These are phyloP conservation scores for Chlorociboria aeruginascens DNA, from an alignment of 495 filamentous ascomycete species.

Conservation along the genomic window DNA sequence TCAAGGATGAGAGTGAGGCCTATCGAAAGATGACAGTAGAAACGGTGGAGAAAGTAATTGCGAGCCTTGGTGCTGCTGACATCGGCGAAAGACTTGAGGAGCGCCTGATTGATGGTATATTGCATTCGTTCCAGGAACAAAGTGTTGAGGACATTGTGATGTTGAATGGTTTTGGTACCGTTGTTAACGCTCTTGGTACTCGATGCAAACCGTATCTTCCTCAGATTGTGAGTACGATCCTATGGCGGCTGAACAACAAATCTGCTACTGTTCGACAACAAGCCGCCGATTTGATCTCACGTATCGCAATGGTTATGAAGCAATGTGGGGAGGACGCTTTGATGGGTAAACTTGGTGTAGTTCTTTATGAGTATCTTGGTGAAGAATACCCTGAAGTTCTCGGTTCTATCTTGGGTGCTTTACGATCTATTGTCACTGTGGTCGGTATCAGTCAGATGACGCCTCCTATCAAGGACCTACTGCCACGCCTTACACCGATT, in stretches of 20 bases:
- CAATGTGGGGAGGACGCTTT: slow-evolving; percentile 91
- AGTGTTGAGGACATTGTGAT: slow-evolving; percentile 93
- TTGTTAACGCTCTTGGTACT: slow-evolving; percentile 87
- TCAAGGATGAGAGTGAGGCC: slow-evolving; percentile 96
- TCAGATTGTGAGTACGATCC: slow-evolving; percentile 89
- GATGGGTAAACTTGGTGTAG: slow-evolving; percentile 90
- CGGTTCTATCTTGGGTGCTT: slow-evolving; percentile 88
- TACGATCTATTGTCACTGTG: slow-evolving; percentile 94
- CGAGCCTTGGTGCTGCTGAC: slow-evolving; percentile 84
- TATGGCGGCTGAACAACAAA: slow-evolving; percentile 98
- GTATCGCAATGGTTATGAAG: slow-evolving; percentile 97
- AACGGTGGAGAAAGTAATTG: slow-evolving; percentile 91
- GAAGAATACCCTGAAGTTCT: slow-evolving; percentile 99
- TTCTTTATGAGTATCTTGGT: slow-evolving; percentile 97
- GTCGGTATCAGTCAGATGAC: slow-evolving; percentile 99
- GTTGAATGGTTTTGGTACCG: slow-evolving; percentile 97
- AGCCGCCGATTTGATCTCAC: slow-evolving; percentile 90
- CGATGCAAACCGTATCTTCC: slow-evolving; percentile 94
- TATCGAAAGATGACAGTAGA: slow-evolving; percentile 99
- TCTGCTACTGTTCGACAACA: slow-evolving; percentile 92
- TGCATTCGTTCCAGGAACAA: slow-evolving; percentile 97
- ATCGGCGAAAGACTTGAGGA: slow-evolving; percentile 89
- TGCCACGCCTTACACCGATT: slow-evolving; percentile 92
- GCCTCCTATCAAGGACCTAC: slow-evolving; percentile 92
- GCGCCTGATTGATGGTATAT: slow-evolving; percentile 87